Evolutionary conservation across 2,329 filamentous ascomycete genomes (phyloP).

Genomic region (Aspergillus sp.): DNA sequence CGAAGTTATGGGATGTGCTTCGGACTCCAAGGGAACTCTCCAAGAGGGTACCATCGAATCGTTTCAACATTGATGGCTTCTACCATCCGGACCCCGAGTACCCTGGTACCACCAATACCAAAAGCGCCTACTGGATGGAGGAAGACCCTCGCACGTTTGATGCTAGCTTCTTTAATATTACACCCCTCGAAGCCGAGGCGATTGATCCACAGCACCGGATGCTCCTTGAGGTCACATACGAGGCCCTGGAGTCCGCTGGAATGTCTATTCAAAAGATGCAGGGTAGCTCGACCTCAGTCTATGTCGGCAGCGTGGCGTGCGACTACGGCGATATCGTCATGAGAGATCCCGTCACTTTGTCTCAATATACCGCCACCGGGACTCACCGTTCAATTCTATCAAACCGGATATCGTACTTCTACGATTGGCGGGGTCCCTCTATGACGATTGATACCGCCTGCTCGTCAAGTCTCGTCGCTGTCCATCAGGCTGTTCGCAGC

Average conservation of each 20-base stretch:
- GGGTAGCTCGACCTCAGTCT: constrained; percentile 2
- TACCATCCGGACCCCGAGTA: constrained; percentile 7
- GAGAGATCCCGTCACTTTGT: background rate
- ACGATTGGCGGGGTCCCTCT: constrained; percentile 27
- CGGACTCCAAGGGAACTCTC: background rate
- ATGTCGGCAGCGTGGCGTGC: constrained; percentile 6
- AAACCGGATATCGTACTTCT: constrained; percentile 35
- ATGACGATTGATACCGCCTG: constrained; percentile 49
- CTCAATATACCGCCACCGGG: constrained; percentile 20
- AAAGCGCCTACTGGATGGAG: constrained; percentile 1
- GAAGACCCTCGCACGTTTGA: constrained; percentile 11
- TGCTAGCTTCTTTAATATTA: constrained; percentile 11
- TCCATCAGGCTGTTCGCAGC: constrained; percentile 29
- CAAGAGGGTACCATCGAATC: constrained; percentile 1
- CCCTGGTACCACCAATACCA: constrained; percentile 4
- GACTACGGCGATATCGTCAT: constrained; percentile 8
- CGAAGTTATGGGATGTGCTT: constrained; percentile 15
- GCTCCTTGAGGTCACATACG: constrained; percentile 14
- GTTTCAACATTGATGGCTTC: constrained; percentile 7
- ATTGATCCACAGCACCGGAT: constrained; percentile 16
- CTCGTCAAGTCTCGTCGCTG: constrained; percentile 37
- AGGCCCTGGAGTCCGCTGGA: constrained; percentile 6
- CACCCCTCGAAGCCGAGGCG: constrained; percentile 12
- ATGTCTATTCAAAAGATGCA: constrained; percentile 1
- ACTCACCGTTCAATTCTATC: constrained; percentile 35